Conservation (phyloP, 2,329 filamentous ascomycete genomes). For the Hortaea werneckii region DNA sequence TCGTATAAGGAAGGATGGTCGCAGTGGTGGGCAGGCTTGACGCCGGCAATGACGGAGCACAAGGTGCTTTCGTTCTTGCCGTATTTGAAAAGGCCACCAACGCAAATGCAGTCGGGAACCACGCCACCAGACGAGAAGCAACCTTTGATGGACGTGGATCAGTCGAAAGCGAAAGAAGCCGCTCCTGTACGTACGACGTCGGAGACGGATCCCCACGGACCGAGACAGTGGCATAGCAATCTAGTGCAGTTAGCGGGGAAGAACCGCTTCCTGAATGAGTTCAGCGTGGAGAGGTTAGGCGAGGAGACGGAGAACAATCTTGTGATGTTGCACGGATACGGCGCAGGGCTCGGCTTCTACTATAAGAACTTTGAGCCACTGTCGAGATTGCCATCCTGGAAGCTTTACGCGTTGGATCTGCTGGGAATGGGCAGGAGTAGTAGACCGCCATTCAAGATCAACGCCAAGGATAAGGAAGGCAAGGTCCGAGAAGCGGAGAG, state of each 20-base stretch:
- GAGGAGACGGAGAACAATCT: slow-evolving; percentile 75
- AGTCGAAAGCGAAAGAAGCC: slow-evolving; percentile 23
- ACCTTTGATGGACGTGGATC: slow-evolving; percentile 29
- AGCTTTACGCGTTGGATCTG: slow-evolving; percentile 87
- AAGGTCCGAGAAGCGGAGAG: slow-evolving; percentile 83
- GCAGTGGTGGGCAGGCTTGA: slow-evolving; percentile 90
- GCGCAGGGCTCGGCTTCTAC: slow-evolving; percentile 91
- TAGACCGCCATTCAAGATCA: slow-evolving; percentile 72
- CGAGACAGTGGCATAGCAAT: slow-evolving; percentile 73
- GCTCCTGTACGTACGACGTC: slow-evolving; percentile 35
- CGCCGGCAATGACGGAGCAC: slow-evolving; percentile 75
- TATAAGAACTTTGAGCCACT: slow-evolving; percentile 95
- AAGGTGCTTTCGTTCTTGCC: slow-evolving; percentile 80
- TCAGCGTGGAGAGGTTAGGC: slow-evolving; percentile 73
- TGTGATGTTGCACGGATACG: slow-evolving; percentile 95
- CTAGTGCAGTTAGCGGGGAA: slow-evolving; percentile 79
- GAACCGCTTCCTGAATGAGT: slow-evolving; percentile 82
- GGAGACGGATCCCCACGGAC: slow-evolving; percentile 66
- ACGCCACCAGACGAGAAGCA: slow-evolving; percentile 35
- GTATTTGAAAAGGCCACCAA: slow-evolving; percentile 63
- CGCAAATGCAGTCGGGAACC: slow-evolving; percentile 54
- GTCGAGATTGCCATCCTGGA: slow-evolving; percentile 69
- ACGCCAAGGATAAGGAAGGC: slow-evolving; percentile 66
- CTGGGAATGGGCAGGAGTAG: slow-evolving; percentile 88
- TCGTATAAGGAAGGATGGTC: slow-evolving; percentile 84